Conservation (phyloP, 495 filamentous ascomycete species). For the Niebla homalea region DNA sequence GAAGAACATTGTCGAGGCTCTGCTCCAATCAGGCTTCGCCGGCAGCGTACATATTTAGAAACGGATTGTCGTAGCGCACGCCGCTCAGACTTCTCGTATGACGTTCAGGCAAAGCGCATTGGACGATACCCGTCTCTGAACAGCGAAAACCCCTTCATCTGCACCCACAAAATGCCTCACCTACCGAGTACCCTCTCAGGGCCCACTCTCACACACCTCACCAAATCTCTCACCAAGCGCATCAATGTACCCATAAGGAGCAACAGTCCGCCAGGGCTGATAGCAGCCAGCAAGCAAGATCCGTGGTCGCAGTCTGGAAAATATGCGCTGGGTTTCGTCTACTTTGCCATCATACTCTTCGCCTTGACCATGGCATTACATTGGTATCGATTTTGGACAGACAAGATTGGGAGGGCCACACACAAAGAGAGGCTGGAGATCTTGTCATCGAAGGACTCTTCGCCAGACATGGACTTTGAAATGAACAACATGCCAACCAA, state of each 20-base stretch:
- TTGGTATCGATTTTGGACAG: conserved; percentile 73
- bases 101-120: background rate
- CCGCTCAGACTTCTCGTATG: background rate
- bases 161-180: conserved; percentile 10
- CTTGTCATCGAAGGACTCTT: conserved; percentile 36
- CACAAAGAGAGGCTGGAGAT: conserved; percentile 56
- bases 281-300: conserved; percentile 63
- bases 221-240: conserved; percentile 45
- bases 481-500: conserved; percentile 56
- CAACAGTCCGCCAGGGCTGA: conserved; percentile 53
- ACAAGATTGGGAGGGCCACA: conserved; percentile 73
- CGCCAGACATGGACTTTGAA: conserved; percentile 54
- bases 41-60: background rate
- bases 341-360: conserved; percentile 63
- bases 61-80: background rate
- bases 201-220: conserved; percentile 7
- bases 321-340: conserved; percentile 79
- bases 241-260: conserved; percentile 59
- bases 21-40: background rate
- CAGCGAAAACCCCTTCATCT: no score
- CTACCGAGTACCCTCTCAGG: conserved; percentile 13
- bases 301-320: conserved; percentile 71
- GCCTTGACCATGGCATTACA: conserved; percentile 48
- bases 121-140: no score
- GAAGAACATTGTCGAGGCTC: background rate